These are phyloP conservation scores for Eucalyptus curtisii DNA, from an alignment of 345 rosid genomes.

Conservation along the genomic window DNA sequence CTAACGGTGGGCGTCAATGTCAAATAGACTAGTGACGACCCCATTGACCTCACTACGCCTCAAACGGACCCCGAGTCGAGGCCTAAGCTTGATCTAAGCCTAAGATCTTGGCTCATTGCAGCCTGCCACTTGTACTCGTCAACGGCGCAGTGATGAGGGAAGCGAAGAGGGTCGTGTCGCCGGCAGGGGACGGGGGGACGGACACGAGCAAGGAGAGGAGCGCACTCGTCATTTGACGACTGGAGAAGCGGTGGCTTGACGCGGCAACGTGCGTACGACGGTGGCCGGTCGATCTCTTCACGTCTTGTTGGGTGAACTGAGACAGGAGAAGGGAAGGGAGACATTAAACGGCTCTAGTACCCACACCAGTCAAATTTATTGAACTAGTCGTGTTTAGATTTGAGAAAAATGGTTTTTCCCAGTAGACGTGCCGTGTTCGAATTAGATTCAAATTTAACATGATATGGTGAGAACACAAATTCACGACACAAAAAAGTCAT, in stretches of 20 bases:
- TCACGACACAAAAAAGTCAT: not conserved
- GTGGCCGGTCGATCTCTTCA: not conserved
- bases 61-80: accelerated
- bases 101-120: not conserved
- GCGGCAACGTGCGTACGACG: not conserved
- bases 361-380: too few relatives aligned
- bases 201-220: not conserved
- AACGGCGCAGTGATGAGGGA: not conserved
- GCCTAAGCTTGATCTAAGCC: not conserved
- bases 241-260: not conserved
- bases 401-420: not conserved
- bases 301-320: not conserved
- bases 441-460: not conserved
- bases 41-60: not conserved
- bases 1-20: not conserved
- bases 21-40: not conserved
- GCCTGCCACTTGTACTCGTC: not conserved
- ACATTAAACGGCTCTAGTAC: not conserved
- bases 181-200: not conserved
- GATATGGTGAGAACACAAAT: accelerated
- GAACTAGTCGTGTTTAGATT: not conserved
- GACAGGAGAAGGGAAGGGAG: not conserved
- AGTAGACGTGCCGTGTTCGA: not conserved
- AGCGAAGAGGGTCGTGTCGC: not conserved
- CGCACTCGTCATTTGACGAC: not conserved